Conservation (phyloP, 2,329 filamentous ascomycete species). For the Nemania abortiva region DNA sequence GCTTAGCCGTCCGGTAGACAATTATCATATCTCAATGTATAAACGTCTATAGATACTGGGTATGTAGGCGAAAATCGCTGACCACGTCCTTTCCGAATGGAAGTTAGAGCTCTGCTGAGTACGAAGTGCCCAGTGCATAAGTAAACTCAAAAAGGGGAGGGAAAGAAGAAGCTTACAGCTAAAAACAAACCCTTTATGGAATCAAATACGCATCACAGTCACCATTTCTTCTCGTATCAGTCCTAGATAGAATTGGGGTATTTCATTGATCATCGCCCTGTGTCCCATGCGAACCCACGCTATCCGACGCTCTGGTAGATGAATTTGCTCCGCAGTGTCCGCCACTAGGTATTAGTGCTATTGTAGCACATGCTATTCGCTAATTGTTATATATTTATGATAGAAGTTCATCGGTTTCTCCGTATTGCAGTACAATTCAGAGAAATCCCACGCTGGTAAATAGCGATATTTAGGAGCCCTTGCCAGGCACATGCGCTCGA, state of each 20-base stretch:
- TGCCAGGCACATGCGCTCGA: background rate
- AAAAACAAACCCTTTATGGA: background rate
- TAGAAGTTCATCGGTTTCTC: conserved; percentile 15
- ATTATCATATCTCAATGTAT: background rate
- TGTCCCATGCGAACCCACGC: background rate
- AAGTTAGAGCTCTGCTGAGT: background rate
- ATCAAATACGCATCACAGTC: conserved; percentile 2
- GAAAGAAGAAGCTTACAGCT: background rate
- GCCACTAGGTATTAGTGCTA: conserved; percentile 4
- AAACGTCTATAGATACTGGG: background rate
- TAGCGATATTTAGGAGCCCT: conserved; percentile 1
- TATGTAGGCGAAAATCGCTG: conserved; percentile 3
- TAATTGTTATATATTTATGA: conserved; percentile 33
- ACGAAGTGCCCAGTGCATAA: background rate
- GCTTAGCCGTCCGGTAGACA: conserved; percentile 23
- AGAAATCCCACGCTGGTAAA: background rate
- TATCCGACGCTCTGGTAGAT: conserved; percentile 17
- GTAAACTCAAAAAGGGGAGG: background rate
- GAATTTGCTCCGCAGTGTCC: background rate
- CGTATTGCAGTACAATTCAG: conserved; percentile 4
- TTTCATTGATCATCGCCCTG: conserved; percentile 30
- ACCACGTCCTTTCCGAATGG: background rate
- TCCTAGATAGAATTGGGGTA: conserved; percentile 12
- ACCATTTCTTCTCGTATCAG: background rate
- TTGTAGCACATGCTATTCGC: conserved; percentile 16